These are phyloP conservation scores for Aspergillus biplanus DNA, from an alignment of 495 filamentous ascomycete species.

Conservation along the genomic window DNA sequence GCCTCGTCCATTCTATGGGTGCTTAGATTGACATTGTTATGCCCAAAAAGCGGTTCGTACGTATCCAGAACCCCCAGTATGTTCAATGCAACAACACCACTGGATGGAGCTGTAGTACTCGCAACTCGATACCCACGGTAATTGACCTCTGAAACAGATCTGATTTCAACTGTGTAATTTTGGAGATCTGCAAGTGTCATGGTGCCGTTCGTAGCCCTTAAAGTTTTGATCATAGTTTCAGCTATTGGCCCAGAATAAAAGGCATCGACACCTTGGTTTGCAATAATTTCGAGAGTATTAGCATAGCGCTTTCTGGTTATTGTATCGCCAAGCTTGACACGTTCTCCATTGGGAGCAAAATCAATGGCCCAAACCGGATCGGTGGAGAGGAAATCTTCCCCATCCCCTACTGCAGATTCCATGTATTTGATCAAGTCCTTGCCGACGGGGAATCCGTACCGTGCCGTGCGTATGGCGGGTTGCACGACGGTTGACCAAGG, in stretches of 20 bases:
- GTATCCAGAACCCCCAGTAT: slow-evolving; percentile 79
- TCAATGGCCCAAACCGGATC: slow-evolving; percentile 82
- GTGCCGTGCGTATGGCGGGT: slow-evolving; percentile 74
- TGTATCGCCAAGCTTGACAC: slow-evolving; percentile 69
- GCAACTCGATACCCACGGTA: slow-evolving; percentile 74
- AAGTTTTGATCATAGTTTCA: slow-evolving; percentile 68
- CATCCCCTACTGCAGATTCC: slow-evolving; percentile 41
- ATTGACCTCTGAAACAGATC: slow-evolving; percentile 64
- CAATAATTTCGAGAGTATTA: slow-evolving; percentile 75
- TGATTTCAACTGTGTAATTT: slow-evolving; percentile 66
- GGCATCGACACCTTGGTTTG: slow-evolving; percentile 64
- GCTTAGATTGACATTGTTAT: slow-evolving; percentile 59
- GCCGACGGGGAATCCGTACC: slow-evolving; percentile 72
- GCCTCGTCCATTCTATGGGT: slow-evolving; percentile 84
- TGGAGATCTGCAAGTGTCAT: slow-evolving; percentile 81
- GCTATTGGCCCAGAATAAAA: slow-evolving; percentile 80
- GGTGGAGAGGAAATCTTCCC: slow-evolving; percentile 65
- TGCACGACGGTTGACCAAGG: slow-evolving; percentile 70
- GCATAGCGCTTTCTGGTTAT: slow-evolving; percentile 82
- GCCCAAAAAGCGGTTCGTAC: slow-evolving; percentile 61
- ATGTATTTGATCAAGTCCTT: slow-evolving; percentile 74
- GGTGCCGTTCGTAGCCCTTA: slow-evolving; percentile 70
- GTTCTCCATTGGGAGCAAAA: slow-evolving; percentile 80
- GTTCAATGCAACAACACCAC: slow-evolving; percentile 71
- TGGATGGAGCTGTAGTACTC: slow-evolving; percentile 70